Percentiles rank a stretch among this genome's conserved stretches.
Conservation (phyloP, 2,329 filamentous ascomycete species). For the Trichoderma sp. region DNA sequence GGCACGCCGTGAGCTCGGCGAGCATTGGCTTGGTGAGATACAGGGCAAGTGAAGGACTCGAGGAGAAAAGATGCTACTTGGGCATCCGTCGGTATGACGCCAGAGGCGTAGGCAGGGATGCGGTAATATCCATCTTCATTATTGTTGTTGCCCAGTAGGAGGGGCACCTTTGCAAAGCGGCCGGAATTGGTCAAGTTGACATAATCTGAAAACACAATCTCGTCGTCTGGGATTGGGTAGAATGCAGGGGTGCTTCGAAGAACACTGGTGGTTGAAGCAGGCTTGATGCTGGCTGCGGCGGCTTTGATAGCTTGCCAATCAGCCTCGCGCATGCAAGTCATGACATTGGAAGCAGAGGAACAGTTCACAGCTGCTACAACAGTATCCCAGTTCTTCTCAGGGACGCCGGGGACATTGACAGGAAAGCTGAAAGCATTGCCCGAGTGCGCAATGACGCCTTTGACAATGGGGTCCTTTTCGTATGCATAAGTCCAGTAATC, state of each 20-base stretch:
- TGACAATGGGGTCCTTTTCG: constrained; percentile 51
- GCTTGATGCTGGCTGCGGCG: constrained; percentile 40
- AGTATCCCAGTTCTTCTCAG: constrained; percentile 46
- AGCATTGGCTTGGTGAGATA: constrained; percentile 41
- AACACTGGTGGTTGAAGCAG: constrained; percentile 38
- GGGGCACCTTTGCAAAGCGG: constrained; percentile 44
- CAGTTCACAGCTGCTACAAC: constrained; percentile 45
- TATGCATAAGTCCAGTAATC: constrained; percentile 54
- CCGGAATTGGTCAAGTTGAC: constrained; percentile 36
- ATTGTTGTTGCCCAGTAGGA: constrained; percentile 47
- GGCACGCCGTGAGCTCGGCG: constrained; percentile 40
- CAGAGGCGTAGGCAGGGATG: constrained; percentile 44
- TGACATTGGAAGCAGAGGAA: constrained; percentile 32
- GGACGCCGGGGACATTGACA: constrained; percentile 39
- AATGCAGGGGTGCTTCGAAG: constrained; percentile 44
- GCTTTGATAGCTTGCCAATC: constrained; percentile 41
- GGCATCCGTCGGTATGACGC: constrained; percentile 41
- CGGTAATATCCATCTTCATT: constrained; percentile 53
- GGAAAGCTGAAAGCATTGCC: constrained; percentile 50
- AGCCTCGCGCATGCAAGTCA: constrained; percentile 43
- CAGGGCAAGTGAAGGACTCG: constrained; percentile 51
- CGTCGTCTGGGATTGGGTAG: constrained; percentile 45
- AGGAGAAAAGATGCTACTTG: constrained; percentile 45
- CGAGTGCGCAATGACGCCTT: constrained; percentile 49
- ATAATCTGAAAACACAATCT: constrained; percentile 47